Conservation (phyloP, 2,329 filamentous ascomycete species). For the Xenosphaeropsis pyriputrescens region DNA sequence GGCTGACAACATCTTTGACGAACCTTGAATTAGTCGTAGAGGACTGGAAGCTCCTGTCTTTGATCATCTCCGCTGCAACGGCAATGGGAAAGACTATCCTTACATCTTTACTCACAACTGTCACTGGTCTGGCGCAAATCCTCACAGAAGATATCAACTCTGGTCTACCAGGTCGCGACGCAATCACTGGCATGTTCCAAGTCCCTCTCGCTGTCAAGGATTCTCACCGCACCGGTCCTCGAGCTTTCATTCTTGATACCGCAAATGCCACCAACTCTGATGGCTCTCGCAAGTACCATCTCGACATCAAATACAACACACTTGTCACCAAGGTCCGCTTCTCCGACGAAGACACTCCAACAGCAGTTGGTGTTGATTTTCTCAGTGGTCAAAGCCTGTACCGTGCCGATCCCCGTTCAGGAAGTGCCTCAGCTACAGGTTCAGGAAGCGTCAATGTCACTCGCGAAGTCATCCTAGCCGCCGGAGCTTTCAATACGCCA, state of each 20-base stretch:
- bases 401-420: conserved; percentile 23
- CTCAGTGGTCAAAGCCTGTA: conserved; percentile 25
- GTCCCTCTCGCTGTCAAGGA: conserved; percentile 8
- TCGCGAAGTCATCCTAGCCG: conserved; percentile 30
- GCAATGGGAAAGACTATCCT: conserved; percentile 5
- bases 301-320: conserved; percentile 8
- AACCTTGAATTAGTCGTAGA: conserved; percentile 4
- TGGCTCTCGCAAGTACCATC: conserved; percentile 7
- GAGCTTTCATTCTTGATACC: conserved; percentile 12
- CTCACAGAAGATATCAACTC: conserved; percentile 7
- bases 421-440: conserved; percentile 11
- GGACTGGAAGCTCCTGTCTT: conserved; percentile 6
- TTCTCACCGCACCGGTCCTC: conserved; percentile 7
- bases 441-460: conserved; percentile 19
- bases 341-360: conserved; percentile 16
- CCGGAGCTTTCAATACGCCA: conserved; percentile 30
- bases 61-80: conserved; percentile 6
- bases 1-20: conserved; percentile 12
- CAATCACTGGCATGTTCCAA: conserved; percentile 8
- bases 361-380: conserved; percentile 26
- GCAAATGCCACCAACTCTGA: conserved; percentile 8
- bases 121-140: conserved; percentile 4
- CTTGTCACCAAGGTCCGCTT: conserved; percentile 26
- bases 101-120: conserved; percentile 1
- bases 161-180: conserved; percentile 3